Percentiles rank a stretch among this genome's conserved stretches.
These are phyloP conservation scores for Paraurostyla sp. DNA, from an alignment of 73 alveolate genomes.

Conservation along the genomic window DNA sequence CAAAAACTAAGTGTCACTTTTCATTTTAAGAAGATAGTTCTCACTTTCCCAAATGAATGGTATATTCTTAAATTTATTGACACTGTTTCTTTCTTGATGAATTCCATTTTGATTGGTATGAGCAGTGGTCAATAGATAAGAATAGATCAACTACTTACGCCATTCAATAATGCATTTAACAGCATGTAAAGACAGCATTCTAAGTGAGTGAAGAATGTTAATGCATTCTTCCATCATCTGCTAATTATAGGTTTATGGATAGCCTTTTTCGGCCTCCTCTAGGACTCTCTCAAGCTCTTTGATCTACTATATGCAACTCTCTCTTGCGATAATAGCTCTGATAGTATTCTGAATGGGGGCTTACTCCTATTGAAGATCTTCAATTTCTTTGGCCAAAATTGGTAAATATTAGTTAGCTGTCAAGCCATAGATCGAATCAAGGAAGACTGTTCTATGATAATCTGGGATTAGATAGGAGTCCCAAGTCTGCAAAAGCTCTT, in stretches of 20 bases:
- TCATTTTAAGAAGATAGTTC: constrained; percentile 76
- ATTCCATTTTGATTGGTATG: constrained; percentile 1
- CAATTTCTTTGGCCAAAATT: constrained; percentile 70
- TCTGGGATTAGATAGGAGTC: constrained; percentile 45
- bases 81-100: constrained; percentile 16
- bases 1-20: constrained; percentile 69
- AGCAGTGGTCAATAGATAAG: constrained; percentile 39
- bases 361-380: constrained; percentile 62
- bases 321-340: constrained; percentile 77
- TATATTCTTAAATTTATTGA: constrained; percentile 30
- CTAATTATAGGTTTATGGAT: neutral
- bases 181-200: constrained; percentile 74
- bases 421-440: constrained; percentile 51
- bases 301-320: constrained; percentile 66
- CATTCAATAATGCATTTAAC: constrained; percentile 72
- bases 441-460: constrained; percentile 58
- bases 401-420: constrained; percentile 59
- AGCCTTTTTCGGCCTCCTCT: constrained; percentile 12
- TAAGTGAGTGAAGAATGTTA: constrained; percentile 70
- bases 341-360: constrained; percentile 72
- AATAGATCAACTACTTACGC: constrained; percentile 56
- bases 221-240: constrained; percentile 55
- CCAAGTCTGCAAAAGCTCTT: constrained; percentile 58
- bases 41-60: constrained; percentile 79
- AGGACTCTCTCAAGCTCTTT: constrained; percentile 65